Evolutionary conservation across 2,329 filamentous ascomycete genomes (phyloP), one percentile per base, ranked within the genome.

Genomic region (Macrophomina tecta): DNA sequence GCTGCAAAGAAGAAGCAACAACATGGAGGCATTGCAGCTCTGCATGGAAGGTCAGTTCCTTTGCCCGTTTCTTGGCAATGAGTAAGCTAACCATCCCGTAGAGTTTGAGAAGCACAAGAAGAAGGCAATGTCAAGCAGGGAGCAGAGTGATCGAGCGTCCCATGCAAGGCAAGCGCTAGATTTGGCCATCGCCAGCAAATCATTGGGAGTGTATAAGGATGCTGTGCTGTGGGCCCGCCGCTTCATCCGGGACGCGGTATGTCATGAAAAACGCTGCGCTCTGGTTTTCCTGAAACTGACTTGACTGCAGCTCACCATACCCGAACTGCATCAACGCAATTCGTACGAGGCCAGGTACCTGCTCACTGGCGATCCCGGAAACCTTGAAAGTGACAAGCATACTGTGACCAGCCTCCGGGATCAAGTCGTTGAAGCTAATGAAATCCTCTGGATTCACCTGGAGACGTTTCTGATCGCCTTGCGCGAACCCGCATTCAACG

Each of bases 221-320:
- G 73, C 73, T 1, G 42, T 80, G 2, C 40, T 73, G 1, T 82
- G 79, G 80, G 69, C 74, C 0, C 75, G 73, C 6, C 72, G 77
- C 2, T 81, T 75, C 65, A 70, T 77, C n/a, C 75, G 75, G 30
- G 80, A 82, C 70, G 73, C 76, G 6, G 53, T 56, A 56, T 5
- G 53, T 34, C 11, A 0, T 42, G 11, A 3, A n/a, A 11, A 28
- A 12, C 2, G 18, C 48, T 32, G 8, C 4, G 3, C 4, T n/a
- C 0, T 14, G 18, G 23, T 30, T 5, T 5, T 8, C 1, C 8
- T 4, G 9, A 8, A 2, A 14, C 32, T 30, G 18, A 52, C 32
- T 2, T n/a, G 36, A 1, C 9, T 28, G 9, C 36, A 56, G 53
- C 53, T 56, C 14, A 56, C 53, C 12, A 18, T 56, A 14, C 36